These are phyloP conservation scores for Plasmodium cynomolgi DNA, from an alignment of 169 alveolate species.

Conservation along the genomic window DNA sequence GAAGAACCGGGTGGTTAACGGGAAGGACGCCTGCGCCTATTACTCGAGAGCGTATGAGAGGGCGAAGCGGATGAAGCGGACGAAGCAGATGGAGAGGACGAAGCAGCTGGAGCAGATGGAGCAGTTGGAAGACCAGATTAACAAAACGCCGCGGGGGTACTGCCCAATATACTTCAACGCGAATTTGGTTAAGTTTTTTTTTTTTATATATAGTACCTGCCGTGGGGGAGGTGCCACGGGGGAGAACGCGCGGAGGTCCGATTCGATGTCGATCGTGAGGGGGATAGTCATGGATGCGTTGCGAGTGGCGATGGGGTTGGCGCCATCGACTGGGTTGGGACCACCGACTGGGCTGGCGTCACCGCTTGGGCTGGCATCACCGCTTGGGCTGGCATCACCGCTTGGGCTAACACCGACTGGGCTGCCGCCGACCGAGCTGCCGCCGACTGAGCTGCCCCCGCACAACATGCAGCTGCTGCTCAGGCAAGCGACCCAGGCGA, in stretches of 20 bases:
- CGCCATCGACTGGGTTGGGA: too few species aligned
- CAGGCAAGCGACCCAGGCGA: not conserved
- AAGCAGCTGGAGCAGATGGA: not conserved
- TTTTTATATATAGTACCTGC: not conserved
- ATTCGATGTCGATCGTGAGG: not conserved
- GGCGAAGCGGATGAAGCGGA: not conserved
- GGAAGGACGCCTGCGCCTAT: not conserved
- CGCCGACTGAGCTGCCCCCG: too few species aligned
- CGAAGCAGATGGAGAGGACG: not conserved
- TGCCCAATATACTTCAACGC: conserved; percentile 26
- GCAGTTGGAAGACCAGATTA: not conserved
- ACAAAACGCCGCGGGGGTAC: not conserved
- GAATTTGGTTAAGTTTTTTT: conserved; percentile 21
- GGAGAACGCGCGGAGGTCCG: not conserved
- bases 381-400: not conserved
- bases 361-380: too few species aligned
- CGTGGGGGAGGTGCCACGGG: not conserved
- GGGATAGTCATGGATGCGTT: not conserved
- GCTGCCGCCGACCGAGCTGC: too few species aligned
- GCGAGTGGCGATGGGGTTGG: not conserved
- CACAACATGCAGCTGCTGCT: not conserved
- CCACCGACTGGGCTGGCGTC: too few species aligned
- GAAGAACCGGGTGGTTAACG: not conserved
- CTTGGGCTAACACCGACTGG: not conserved
- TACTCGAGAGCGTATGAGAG: not conserved